phyloP scores from a whole-genome alignment of 2,329 filamentous ascomycete species.

The Scolecobasidium constrictum region DNA sequence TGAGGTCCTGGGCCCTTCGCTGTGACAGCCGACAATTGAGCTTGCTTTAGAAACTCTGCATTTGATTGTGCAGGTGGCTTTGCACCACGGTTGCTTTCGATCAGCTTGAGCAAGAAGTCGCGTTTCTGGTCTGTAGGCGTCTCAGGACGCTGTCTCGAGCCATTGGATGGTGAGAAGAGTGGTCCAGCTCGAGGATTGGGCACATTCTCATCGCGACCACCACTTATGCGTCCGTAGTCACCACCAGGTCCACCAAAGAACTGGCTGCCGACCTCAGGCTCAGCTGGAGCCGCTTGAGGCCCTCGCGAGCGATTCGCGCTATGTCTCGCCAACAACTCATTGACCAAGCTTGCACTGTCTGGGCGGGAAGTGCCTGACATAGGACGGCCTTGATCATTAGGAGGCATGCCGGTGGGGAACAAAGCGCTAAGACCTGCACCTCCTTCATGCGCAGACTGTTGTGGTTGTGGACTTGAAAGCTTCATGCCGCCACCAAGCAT shows the following conservation, averaged over 20 bases:
- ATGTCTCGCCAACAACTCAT: constrained; percentile 5
- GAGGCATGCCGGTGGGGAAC: constrained; percentile 16
- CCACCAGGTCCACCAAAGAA: constrained; percentile 4
- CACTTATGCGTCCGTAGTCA: constrained; percentile 1
- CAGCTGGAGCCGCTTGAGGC: constrained; percentile 6
- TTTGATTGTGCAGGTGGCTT: background rate
- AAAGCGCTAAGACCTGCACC: constrained; percentile 12
- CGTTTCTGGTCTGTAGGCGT: constrained; percentile 5
- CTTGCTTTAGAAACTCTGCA: background rate
- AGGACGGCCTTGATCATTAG: background rate
- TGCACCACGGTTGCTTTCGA: constrained; percentile 2
- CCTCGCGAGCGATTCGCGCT: constrained; percentile 6
- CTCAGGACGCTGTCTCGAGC: background rate
- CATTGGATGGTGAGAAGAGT: constrained; percentile 6
- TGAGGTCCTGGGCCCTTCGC: background rate
- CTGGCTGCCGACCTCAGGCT: constrained; percentile 1
- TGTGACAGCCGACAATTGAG: background rate
- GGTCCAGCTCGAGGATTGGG: constrained; percentile 3
- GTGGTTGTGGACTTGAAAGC: constrained; percentile 33
- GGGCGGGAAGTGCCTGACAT: background rate
- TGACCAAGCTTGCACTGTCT: constrained; percentile 6
- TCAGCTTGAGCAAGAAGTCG: constrained; percentile 8
- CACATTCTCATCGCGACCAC: constrained; percentile 5
- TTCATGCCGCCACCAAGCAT: constrained; percentile 61
- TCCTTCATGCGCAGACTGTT: constrained; percentile 12